These are phyloP conservation scores for Lachnellula subtilissima DNA, from an alignment of 2,329 filamentous ascomycete species.

Conservation along the genomic window DNA sequence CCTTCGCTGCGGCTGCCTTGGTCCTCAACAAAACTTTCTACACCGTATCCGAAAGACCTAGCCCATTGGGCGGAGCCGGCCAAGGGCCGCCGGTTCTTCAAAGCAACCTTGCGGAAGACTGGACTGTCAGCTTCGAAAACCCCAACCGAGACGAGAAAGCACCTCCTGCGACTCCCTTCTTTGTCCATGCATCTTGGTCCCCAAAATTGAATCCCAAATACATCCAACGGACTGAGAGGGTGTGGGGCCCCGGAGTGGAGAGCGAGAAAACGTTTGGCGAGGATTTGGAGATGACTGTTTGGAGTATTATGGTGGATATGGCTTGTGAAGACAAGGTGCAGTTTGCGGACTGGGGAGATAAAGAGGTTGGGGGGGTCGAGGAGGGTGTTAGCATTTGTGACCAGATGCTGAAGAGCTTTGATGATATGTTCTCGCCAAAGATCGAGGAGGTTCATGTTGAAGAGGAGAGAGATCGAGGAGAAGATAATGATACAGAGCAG, in stretches of 20 bases:
- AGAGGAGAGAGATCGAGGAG: no score
- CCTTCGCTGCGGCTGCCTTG: conserved; percentile 41
- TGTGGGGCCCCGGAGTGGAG: conserved; percentile 14
- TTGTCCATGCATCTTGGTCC: conserved; percentile 19
- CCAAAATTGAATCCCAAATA: conserved; percentile 17
- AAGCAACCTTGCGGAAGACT: conserved; percentile 8
- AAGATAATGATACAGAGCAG: no score
- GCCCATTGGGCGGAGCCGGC: conserved; percentile 4
- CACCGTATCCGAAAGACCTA: conserved; percentile 10
- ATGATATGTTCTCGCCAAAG: no score
- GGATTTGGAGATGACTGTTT: conserved; percentile 17
- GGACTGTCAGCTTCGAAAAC: background rate
- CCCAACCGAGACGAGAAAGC: background rate
- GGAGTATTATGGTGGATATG: conserved; percentile 21
- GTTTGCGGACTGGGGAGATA: conserved; percentile 16
- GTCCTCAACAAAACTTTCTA: conserved; percentile 38
- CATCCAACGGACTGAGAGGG: conserved; percentile 6
- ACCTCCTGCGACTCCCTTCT: conserved; percentile 7
- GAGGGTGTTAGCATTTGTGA: conserved; percentile 11
- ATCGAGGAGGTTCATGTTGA: no score
- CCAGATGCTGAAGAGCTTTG: background rate
- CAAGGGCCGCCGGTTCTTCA: conserved; percentile 14
- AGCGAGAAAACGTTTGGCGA: conserved; percentile 5
- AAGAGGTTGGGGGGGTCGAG: background rate
- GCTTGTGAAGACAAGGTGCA: conserved; percentile 13